Evolutionary conservation across 352 stramenopile genomes (phyloP), one percentile per base, ranked within the genome.

Genomic region (Lagenidium sp.): DNA sequence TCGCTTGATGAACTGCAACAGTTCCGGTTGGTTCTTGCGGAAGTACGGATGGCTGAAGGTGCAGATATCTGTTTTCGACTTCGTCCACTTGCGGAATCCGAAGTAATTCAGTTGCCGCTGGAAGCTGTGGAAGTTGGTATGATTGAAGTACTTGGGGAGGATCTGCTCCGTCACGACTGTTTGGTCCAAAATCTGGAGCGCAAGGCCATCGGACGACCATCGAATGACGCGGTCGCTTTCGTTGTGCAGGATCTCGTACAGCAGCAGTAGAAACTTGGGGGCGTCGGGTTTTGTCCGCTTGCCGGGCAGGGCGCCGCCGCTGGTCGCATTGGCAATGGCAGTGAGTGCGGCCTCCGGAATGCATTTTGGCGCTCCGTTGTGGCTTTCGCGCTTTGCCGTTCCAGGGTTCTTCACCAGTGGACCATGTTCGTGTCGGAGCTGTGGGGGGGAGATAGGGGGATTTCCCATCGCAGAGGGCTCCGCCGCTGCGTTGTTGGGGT

Each of bases 101-200:
- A 95, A 95, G 58, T 95, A 94, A 53, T 89, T 93, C 31, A 95
- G 65, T 50, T 95, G 82, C 6, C 84, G 70, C 43, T 89, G 76
- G 36, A 95, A 83, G n/a, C 76, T 92, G 31, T 84, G 76, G 57
- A 94, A 95, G 37, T 82, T 91, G 38, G 70, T 73, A 57, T 95
- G 84, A 41, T 91, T 94, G 55, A 95, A 95, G 55, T 94, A 95
- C 48, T 79, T 74, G 23, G 84, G 82, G 11, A 95, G 57, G 35
- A 95, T 67, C 51, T 85, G 66, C 16, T 71, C 50, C 36, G 87
- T 83, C 16, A 93, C 54, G 20, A 46, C 46, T 2, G 24, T 41
- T 18, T 60, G 55, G 50, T 85, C 68, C 12, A 68, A 30, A 28
- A 83, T 82, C 43, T 81, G 60, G 15, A 83, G 42, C 6, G 60